These are phyloP conservation scores for Pittosporum tobira DNA, from an alignment of 129 eudicot species.

Conservation along the genomic window DNA sequence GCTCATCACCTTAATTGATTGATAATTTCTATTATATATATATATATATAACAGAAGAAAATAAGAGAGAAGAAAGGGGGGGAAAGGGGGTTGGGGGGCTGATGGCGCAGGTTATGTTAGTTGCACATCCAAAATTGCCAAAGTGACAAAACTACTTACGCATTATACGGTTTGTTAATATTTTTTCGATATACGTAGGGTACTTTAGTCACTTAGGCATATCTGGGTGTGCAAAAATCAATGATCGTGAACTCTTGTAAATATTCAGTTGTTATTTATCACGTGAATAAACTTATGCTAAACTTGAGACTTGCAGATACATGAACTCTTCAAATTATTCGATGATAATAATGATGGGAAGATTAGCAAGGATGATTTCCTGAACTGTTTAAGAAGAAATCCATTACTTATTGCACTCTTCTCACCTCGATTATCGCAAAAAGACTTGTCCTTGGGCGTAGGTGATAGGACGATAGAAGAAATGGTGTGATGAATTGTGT, in stretches of 20 bases:
- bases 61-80: background rate
- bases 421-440: slow-evolving; percentile 36
- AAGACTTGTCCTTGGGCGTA: slow-evolving; percentile 15
- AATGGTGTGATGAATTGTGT: slow-evolving; percentile 17
- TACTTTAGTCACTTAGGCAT: too few relatives aligned
- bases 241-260: too few relatives aligned
- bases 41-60: background rate
- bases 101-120: too few relatives aligned
- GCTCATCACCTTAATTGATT: background rate
- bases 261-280: background rate
- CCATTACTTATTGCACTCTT: slow-evolving; percentile 81
- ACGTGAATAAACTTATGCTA: background rate
- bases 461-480: slow-evolving; percentile 19
- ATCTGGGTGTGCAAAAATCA: too few relatives aligned
- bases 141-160: too few relatives aligned
- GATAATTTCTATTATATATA: too few relatives aligned
- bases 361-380: slow-evolving; percentile 68
- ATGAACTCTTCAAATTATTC: slow-evolving; percentile 47
- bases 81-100: too few relatives aligned
- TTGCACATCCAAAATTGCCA: too few relatives aligned
- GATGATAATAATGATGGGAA: slow-evolving; percentile 61
- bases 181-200: too few relatives aligned
- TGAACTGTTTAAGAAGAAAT: slow-evolving; percentile 51
- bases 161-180: too few relatives aligned
- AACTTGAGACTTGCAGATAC: slow-evolving; percentile 31